These are phyloP conservation scores for Annulohypoxylon bovei DNA, from an alignment of 495 filamentous ascomycete genomes.

Conservation along the genomic window DNA sequence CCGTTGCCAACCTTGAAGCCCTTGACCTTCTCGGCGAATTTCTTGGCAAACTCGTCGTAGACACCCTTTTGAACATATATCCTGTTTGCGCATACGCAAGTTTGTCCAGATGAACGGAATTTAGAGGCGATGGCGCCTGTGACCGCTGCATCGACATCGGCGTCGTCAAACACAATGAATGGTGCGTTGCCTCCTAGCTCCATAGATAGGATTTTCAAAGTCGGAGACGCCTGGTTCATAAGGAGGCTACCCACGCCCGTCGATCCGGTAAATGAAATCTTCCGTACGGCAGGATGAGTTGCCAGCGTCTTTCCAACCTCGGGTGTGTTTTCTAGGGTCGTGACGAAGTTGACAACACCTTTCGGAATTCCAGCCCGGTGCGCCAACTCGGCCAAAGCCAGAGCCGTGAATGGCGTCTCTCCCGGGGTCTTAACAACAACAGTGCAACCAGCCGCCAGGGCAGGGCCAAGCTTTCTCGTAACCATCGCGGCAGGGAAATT, in stretches of 20 bases:
- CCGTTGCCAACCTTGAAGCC: slow-evolving; percentile 81
- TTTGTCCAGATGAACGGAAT: slow-evolving; percentile 89
- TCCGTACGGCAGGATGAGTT: slow-evolving; percentile 75
- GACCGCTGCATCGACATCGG: slow-evolving; percentile 81
- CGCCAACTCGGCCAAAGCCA: slow-evolving; percentile 84
- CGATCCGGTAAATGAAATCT: slow-evolving; percentile 90
- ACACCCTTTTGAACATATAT: slow-evolving; percentile 84
- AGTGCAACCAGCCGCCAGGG: slow-evolving; percentile 78
- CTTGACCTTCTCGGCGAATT: slow-evolving; percentile 78
- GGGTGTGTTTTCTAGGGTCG: slow-evolving; percentile 74
- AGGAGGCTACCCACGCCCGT: slow-evolving; percentile 88
- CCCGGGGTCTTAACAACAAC: slow-evolving; percentile 85
- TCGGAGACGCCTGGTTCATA: slow-evolving; percentile 82
- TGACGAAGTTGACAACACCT: slow-evolving; percentile 86
- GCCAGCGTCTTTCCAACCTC: slow-evolving; percentile 78
- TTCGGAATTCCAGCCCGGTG: slow-evolving; percentile 84
- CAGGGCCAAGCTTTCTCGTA: slow-evolving; percentile 86
- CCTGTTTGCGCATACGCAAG: slow-evolving; percentile 89
- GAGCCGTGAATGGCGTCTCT: slow-evolving; percentile 85
- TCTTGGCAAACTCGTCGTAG: slow-evolving; percentile 77
- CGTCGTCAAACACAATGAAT: slow-evolving; percentile 94
- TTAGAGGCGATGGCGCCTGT: slow-evolving; percentile 79
- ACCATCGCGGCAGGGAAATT: slow-evolving; percentile 97
- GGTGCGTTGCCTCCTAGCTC: slow-evolving; percentile 92
- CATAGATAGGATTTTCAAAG: slow-evolving; percentile 86